These are phyloP conservation scores for Guyanaporus albipodus DNA, from an alignment of 768 basidiomycete species.

Conservation along the genomic window DNA sequence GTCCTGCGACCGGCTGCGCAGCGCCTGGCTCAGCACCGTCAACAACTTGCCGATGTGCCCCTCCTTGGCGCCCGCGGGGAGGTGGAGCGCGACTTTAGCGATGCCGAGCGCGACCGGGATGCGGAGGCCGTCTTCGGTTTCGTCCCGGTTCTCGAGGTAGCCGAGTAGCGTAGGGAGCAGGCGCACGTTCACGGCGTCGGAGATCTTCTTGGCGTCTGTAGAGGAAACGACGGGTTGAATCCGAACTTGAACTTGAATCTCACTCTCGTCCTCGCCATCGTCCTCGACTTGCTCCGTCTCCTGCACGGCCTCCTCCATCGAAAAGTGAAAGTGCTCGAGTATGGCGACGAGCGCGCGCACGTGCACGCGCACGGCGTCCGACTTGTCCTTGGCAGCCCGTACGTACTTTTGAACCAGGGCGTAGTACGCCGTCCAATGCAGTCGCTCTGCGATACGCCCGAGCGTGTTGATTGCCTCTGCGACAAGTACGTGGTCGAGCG, in stretches of 20 bases:
- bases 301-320: slow-evolving; percentile 58
- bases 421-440: slow-evolving; percentile 85
- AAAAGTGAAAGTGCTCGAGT: slow-evolving; percentile 89
- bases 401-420: slow-evolving; percentile 78
- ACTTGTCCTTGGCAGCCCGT: slow-evolving; percentile 61
- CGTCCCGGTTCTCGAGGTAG: slow-evolving; percentile 81
- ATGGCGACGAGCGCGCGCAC: slow-evolving; percentile 82
- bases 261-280: slow-evolving; percentile 23
- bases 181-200: slow-evolving; percentile 69
- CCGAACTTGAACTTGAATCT: slow-evolving; percentile 6
- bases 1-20: slow-evolving; percentile 93
- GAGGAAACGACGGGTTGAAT: slow-evolving; percentile 1
- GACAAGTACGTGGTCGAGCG: slow-evolving; percentile 80
- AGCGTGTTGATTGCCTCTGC: slow-evolving; percentile 84
- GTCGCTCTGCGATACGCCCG: slow-evolving; percentile 69
- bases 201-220: slow-evolving; percentile 41
- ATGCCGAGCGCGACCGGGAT: slow-evolving; percentile 89
- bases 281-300: slow-evolving; percentile 29
- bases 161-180: slow-evolving; percentile 77
- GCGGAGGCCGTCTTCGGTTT: slow-evolving; percentile 78
- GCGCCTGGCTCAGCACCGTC: slow-evolving; percentile 81
- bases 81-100: slow-evolving; percentile 74
- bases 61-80: slow-evolving; percentile 61
- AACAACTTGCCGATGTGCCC: slow-evolving; percentile 72
- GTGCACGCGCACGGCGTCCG: slow-evolving; percentile 70